These are phyloP conservation scores for Scytalidium sp. DNA, from an alignment of 2,329 filamentous ascomycete species.

Conservation along the genomic window DNA sequence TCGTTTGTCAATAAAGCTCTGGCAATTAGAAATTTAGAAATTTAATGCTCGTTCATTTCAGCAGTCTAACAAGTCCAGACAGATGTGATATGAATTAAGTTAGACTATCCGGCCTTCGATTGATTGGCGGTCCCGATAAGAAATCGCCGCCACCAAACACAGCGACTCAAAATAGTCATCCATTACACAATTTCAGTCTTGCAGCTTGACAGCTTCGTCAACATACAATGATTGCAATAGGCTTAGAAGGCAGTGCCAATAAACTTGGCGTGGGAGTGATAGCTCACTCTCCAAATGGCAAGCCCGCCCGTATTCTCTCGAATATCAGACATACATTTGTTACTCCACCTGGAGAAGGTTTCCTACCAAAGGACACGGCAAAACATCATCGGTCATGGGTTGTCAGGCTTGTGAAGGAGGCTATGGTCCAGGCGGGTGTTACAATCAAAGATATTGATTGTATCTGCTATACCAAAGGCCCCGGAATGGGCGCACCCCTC, in stretches of 20 bases:
- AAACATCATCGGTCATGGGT: conserved; percentile 88
- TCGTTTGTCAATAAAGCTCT: no score
- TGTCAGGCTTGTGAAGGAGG: conserved; percentile 73
- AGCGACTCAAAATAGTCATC: conserved; percentile 3
- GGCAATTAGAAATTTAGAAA: no score
- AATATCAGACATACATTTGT: conserved; percentile 94
- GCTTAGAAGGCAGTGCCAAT: conserved; percentile 92
- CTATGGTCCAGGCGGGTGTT: conserved; percentile 68
- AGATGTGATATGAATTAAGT: no score
- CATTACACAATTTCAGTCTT: conserved; percentile 3
- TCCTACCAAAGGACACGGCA: conserved; percentile 95
- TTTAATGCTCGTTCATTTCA: no score
- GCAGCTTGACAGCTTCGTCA: no score
- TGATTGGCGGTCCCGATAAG: no score
- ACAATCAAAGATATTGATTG: conserved; percentile 71
- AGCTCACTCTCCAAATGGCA: conserved; percentile 58
- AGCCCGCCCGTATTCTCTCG: conserved; percentile 68
- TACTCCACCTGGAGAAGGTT: conserved; percentile 88
- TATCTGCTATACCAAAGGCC: conserved; percentile 93
- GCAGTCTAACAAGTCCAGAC: no score
- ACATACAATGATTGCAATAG: conserved; percentile 60
- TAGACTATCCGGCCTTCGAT: no score
- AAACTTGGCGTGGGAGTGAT: conserved; percentile 96
- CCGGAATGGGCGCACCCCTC: conserved; percentile 93
- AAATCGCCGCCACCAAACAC: no score